A percentile compares a stretch with the other conserved stretches of the same genome.
Conservation (phyloP, 2,329 filamentous ascomycete species). For the Colletotrichum horii region DNA sequence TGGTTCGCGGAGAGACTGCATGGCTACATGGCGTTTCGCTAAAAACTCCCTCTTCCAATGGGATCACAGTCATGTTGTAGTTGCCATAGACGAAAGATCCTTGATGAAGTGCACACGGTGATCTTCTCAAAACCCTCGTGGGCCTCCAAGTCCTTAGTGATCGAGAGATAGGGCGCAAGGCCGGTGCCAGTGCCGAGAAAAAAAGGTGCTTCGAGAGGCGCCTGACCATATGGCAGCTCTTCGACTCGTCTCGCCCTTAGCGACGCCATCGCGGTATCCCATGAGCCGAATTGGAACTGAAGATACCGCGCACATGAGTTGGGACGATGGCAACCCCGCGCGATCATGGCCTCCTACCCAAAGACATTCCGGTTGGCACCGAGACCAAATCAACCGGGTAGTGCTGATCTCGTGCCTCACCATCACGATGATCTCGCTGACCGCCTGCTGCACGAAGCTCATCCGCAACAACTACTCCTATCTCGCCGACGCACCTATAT, state of each 20-base stretch:
- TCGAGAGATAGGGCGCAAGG: background rate
- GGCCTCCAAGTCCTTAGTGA: background rate
- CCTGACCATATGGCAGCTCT: background rate
- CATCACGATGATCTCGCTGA: background rate
- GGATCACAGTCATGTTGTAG: background rate
- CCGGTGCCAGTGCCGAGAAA: background rate
- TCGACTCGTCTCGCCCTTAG: background rate
- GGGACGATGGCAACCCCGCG: too few species aligned
- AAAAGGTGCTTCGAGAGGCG: background rate
- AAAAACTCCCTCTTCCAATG: background rate
- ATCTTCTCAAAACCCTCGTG: background rate
- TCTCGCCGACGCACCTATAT: background rate
- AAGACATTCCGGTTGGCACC: too few species aligned
- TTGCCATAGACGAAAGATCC: background rate
- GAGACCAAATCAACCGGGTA: background rate
- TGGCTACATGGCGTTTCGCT: background rate
- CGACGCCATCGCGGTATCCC: background rate
- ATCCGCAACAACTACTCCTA: background rate
- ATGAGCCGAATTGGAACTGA: fast-evolving
- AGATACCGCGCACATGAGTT: background rate
- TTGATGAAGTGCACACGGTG: background rate
- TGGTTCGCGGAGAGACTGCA: background rate
- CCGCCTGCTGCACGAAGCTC: background rate
- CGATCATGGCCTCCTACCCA: fast-evolving
- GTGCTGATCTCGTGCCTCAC: background rate